Percentiles rank a stretch among this genome's conserved stretches.
These are phyloP conservation scores for Cryoendolithus antarcticus DNA, from an alignment of 2,329 filamentous ascomycete species.

Conservation along the genomic window DNA sequence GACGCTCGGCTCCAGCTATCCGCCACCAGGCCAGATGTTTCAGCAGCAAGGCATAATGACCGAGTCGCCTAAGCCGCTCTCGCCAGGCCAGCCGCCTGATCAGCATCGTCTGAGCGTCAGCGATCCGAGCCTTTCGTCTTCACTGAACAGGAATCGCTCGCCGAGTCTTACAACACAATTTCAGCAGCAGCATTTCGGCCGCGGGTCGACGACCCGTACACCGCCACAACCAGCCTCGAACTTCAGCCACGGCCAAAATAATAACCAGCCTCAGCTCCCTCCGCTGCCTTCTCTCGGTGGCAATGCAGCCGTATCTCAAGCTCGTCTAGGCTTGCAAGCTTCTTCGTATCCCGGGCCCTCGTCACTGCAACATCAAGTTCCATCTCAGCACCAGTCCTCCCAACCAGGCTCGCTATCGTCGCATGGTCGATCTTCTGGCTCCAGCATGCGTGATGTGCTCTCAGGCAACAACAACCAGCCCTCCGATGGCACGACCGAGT, in stretches of 20 bases:
- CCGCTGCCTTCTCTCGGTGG: slow-evolving; percentile 11
- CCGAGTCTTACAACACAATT: slow-evolving; percentile 55
- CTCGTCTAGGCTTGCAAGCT: neutral
- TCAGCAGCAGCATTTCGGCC: slow-evolving; percentile 51
- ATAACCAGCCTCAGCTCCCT: slow-evolving; percentile 25
- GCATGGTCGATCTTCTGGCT: slow-evolving; percentile 43
- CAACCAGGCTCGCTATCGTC: slow-evolving; percentile 38
- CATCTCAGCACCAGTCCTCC: slow-evolving; percentile 11
- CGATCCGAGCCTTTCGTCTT: slow-evolving; percentile 25
- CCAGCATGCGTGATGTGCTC: slow-evolving; percentile 57
- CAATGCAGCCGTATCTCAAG: no score
- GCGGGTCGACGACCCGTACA: slow-evolving; percentile 46
- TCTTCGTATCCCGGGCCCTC: slow-evolving; percentile 16
- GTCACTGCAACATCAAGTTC: slow-evolving; percentile 28
- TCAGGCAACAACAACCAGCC: slow-evolving; percentile 23
- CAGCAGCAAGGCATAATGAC: slow-evolving; percentile 51
- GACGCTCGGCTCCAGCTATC: no score
- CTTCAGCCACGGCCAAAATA: no score
- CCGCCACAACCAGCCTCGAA: slow-evolving; percentile 30
- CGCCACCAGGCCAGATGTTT: slow-evolving; percentile 45
- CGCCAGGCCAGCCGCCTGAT: slow-evolving; percentile 44
- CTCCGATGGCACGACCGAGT: slow-evolving; percentile 27
- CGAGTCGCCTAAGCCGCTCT: slow-evolving; percentile 77
- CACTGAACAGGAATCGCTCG: slow-evolving; percentile 44
- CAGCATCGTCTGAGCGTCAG: slow-evolving; percentile 41